These are phyloP conservation scores for Pseudopyrenochaeta lycopersici DNA, from an alignment of 2,329 filamentous ascomycete genomes.

Conservation along the genomic window DNA sequence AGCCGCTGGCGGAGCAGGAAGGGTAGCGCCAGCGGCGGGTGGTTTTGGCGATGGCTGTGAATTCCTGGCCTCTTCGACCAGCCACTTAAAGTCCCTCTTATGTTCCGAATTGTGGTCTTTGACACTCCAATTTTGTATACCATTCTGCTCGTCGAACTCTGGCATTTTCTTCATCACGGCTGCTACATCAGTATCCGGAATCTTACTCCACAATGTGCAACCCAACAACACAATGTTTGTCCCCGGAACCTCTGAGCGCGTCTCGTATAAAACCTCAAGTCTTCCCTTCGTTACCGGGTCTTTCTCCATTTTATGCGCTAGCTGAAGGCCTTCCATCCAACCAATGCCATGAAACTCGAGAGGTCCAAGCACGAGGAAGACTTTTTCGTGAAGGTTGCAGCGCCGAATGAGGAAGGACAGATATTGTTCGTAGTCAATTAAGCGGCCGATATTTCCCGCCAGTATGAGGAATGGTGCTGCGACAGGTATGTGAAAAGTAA, in stretches of 20 bases:
- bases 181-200: constrained; percentile 52
- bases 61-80: constrained; percentile 51
- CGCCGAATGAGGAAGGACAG: constrained; percentile 40
- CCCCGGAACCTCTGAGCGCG: constrained; percentile 51
- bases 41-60: constrained; percentile 16
- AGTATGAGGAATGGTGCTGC: constrained; percentile 40
- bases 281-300: constrained; percentile 41
- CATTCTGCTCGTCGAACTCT: constrained; percentile 59
- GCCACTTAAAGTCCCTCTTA: constrained; percentile 60
- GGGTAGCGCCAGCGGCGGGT: constrained; percentile 11
- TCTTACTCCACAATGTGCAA: constrained; percentile 66
- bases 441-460: constrained; percentile 42
- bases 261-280: constrained; percentile 57
- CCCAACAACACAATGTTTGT: constrained; percentile 63
- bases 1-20: constrained; percentile 4
- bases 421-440: constrained; percentile 42
- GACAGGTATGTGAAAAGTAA: constrained; percentile 41
- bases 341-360: constrained; percentile 39
- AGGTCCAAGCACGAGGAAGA: constrained; percentile 39
- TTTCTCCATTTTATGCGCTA: constrained; percentile 37
- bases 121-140: constrained; percentile 62
- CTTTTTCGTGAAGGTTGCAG: constrained; percentile 39
- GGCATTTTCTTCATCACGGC: constrained; percentile 58
- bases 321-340: constrained; percentile 33
- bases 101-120: constrained; percentile 61